Conservation (phyloP, 345 rosid genomes). For the Trapa incisa region DNA sequence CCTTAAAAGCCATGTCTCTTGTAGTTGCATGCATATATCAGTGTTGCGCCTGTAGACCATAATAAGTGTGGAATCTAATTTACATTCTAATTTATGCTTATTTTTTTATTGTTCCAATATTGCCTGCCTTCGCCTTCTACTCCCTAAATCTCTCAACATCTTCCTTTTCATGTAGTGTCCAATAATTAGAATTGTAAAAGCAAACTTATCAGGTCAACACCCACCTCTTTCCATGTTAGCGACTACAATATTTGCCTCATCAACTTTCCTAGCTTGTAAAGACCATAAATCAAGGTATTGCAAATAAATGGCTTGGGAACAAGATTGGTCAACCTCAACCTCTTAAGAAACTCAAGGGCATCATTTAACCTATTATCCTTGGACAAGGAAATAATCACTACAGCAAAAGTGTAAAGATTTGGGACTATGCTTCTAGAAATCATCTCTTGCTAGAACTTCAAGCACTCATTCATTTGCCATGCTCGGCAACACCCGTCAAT, state of each 20-base stretch:
- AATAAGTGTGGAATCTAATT: too few relatives aligned
- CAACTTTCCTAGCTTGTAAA: conserved; percentile 80
- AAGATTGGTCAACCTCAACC: conserved; percentile 33
- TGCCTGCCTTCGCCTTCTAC: too few relatives aligned
- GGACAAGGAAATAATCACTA: conserved; percentile 61
- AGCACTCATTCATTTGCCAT: conserved; percentile 45
- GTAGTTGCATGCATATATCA: too few relatives aligned
- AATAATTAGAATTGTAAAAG: conserved; percentile 80
- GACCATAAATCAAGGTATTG: conserved; percentile 87
- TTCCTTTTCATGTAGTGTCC: conserved; percentile 93
- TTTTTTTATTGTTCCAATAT: too few relatives aligned
- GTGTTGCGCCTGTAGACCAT: too few relatives aligned
- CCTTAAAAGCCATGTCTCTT: too few relatives aligned
- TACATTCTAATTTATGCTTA: too few relatives aligned
- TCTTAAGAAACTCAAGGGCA: conserved; percentile 56
- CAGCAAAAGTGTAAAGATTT: conserved; percentile 54
- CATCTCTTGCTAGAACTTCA: conserved; percentile 67
- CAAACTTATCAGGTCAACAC: conserved; percentile 75
- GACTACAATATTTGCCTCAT: conserved; percentile 58
- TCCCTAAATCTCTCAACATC: conserved; percentile 16
- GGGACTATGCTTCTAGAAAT: conserved; percentile 38
- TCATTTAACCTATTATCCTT: conserved; percentile 58
- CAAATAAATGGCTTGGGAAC: conserved; percentile 57
- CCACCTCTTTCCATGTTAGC: conserved; percentile 62
- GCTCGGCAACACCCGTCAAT: conserved; percentile 76